phyloP scores from a whole-genome alignment of 2,329 filamentous ascomycete species.

The Penicillium paneum region DNA sequence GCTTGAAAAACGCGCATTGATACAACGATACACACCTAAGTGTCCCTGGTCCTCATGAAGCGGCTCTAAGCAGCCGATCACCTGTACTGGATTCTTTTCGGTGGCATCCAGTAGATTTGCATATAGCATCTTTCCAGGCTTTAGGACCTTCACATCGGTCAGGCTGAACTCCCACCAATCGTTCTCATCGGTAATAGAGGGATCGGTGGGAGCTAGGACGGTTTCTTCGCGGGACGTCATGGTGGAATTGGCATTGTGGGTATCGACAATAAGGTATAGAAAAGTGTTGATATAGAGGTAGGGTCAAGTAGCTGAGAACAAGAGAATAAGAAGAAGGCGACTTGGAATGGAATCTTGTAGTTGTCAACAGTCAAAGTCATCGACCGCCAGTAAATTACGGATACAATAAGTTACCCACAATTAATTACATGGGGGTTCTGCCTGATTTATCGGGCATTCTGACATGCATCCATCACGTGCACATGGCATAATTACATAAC shows the following conservation, averaged over 20 bases:
- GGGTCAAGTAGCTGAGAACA: neutral
- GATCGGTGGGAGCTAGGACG: constrained; percentile 45
- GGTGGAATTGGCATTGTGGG: constrained; percentile 37
- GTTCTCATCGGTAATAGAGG: constrained; percentile 48
- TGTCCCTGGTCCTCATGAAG: constrained; percentile 45
- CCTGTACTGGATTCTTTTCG: constrained; percentile 52
- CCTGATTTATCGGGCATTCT: neutral
- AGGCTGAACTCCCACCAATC: constrained; percentile 61
- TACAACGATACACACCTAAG: constrained; percentile 35
- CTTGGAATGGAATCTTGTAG: constrained; percentile 11
- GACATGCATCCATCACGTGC: neutral
- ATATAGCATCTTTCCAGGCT: constrained; percentile 49
- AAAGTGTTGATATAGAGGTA: neutral
- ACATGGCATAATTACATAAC: neutral
- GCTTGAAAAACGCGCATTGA: constrained; percentile 10
- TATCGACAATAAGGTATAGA: neutral
- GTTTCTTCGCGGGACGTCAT: constrained; percentile 47
- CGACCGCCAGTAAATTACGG: constrained; percentile 18
- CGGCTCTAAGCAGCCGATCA: constrained; percentile 51
- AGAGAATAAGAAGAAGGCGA: constrained; percentile 1
- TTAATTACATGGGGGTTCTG: constrained; percentile 11
- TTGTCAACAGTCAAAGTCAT: constrained; percentile 12
- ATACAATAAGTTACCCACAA: constrained; percentile 12
- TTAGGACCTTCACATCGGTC: constrained; percentile 52
- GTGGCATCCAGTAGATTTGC: constrained; percentile 56